Evolutionary conservation across 2,329 filamentous ascomycete genomes (phyloP), one percentile per base, ranked within the genome.

Genomic region (Arthrinium puccinioides): DNA sequence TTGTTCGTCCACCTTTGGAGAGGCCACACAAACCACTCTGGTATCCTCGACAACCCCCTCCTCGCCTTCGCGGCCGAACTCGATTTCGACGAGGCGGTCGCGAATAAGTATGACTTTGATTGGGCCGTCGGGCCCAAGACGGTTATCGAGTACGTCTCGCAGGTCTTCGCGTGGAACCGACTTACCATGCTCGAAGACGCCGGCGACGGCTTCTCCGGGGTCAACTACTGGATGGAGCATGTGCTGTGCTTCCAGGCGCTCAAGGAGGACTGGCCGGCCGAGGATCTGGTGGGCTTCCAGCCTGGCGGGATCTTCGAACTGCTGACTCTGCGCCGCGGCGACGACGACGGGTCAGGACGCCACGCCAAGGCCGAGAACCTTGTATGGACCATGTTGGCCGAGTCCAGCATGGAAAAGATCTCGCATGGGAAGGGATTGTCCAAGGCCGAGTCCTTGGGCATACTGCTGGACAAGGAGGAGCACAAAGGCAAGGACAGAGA

Each of bases 141-240:
- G 1, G 38, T 62, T 0, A 37, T 62, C 20, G 62, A 64, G 11
- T 67, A 67, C 32, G 53, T 62, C 7, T 47, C 51, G 2, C 64
- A 66, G 28, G 55, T 64, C 21, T 41, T 64, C 4, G 53, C 55
- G 10, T 69, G 62, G 62, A 38, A 47, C 6, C 47, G 52, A 3
- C 27, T 57, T 21, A 40, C 38, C 30, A 47, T 47, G 40, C 40
- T 56, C 3, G 43, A 55, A 14, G 47, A 53, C 15, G 26, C 40
- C 1, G 43, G 44, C 14, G 49, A 49, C 23, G 52, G 51, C 1
- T 56, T 55, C 36, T 44, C 47, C 6, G 34, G 44, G 7, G 40
- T 31, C 2, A 43, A 49, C 8, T 53, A 55, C 37, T 54, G 43
- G 46, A 4, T 14, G 14, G 35, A 44, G 6, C 39, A 47, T 18